phyloP scores from a whole-genome alignment of 495 filamentous ascomycete genomes.

The Penicillium robsamsonii region DNA sequence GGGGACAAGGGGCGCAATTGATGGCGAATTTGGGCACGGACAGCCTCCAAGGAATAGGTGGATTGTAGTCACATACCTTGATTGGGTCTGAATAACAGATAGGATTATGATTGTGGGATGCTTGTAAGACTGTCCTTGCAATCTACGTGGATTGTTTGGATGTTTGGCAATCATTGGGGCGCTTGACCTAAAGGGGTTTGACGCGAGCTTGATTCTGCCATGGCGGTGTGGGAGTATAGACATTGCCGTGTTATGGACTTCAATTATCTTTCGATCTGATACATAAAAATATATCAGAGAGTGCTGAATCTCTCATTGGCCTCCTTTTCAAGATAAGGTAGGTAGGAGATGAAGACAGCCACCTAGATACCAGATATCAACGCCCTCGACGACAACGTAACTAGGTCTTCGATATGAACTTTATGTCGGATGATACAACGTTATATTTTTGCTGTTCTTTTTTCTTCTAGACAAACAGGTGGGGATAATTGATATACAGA shows the following conservation, averaged over 20 bases:
- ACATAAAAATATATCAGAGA: too few relatives aligned
- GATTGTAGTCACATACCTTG: not conserved
- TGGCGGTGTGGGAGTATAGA: constrained; percentile 3
- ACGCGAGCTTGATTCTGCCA: constrained; percentile 4
- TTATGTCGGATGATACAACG: too few relatives aligned
- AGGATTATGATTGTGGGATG: constrained; percentile 1
- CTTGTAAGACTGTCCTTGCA: not conserved
- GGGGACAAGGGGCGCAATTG: constrained; percentile 3
- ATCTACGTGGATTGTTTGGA: constrained; percentile 10
- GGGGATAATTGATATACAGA: too few relatives aligned
- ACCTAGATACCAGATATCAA: too few relatives aligned
- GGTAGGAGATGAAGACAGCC: too few relatives aligned
- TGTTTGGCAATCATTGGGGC: constrained; percentile 10
- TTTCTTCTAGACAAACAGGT: too few relatives aligned
- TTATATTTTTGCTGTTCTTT: too few relatives aligned
- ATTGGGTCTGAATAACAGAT: not conserved
- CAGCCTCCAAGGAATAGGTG: not conserved
- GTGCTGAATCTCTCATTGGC: too few relatives aligned
- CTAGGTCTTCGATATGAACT: too few relatives aligned
- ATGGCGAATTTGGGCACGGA: not conserved
- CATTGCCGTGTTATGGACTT: not conserved
- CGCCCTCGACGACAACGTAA: too few relatives aligned
- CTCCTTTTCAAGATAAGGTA: too few relatives aligned
- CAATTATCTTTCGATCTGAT: too few relatives aligned
- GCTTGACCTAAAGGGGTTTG: constrained; percentile 8